These are phyloP conservation scores for Phragmites australis DNA, from an alignment of 176 grass and related monocot species.

Conservation along the genomic window DNA sequence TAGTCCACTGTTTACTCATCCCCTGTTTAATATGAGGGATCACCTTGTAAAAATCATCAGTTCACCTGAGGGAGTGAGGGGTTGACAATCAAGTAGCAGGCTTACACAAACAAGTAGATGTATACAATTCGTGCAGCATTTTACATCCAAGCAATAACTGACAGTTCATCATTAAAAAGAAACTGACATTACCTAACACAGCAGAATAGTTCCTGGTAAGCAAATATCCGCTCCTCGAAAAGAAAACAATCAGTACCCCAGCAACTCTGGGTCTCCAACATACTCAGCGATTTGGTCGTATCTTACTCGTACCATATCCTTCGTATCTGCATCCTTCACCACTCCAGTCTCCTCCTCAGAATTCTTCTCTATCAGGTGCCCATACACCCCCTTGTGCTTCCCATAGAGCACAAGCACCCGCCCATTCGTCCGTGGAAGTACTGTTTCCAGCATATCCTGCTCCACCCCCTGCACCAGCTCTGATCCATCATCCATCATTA, in stretches of 20 bases:
- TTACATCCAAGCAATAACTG: constrained; percentile 24
- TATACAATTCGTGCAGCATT: neutral
- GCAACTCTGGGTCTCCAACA: constrained; percentile 68
- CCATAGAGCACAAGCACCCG: constrained; percentile 79
- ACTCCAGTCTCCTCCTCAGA: constrained; percentile 58
- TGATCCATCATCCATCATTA: constrained; percentile 68
- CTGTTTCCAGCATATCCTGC: constrained; percentile 95
- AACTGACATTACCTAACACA: constrained; percentile 38
- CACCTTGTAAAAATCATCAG: neutral
- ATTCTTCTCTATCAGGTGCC: constrained; percentile 71
- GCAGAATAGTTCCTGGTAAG: neutral
- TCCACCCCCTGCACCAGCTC: constrained; percentile 84
- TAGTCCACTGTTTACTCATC: neutral
- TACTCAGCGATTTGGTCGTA: constrained; percentile 89
- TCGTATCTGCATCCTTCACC: constrained; percentile 73
- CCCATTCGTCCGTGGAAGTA: constrained; percentile 70
- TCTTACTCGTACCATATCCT: constrained; percentile 70
- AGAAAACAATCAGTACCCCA: constrained; percentile 62
- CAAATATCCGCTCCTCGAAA: neutral
- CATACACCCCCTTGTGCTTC: constrained; percentile 83
- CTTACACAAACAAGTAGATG: constrained; percentile 28
- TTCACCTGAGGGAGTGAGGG: neutral
- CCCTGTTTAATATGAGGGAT: neutral
- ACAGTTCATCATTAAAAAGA: constrained; percentile 25
- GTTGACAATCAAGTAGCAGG: constrained; percentile 1